Base-by-base conservation (phyloP, 2,329 filamentous ascomycete species). In the Plectosphaerella sp. region DNA sequence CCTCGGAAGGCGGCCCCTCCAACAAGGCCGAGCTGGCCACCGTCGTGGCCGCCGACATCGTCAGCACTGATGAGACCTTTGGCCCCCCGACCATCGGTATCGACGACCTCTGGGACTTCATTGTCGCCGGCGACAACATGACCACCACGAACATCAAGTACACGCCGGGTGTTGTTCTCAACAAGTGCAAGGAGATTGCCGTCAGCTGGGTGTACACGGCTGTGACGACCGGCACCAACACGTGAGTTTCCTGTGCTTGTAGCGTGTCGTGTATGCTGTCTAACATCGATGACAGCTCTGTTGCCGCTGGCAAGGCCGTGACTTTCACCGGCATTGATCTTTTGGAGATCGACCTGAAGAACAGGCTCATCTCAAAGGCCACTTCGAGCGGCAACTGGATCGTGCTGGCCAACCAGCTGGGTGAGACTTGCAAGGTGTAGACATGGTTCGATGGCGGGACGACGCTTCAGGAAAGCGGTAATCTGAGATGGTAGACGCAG, bases 21-120 rank as follows among this genome's bases (percentile, higher is more conserved):
- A 36, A 37, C 53, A 49, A 55, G 35, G 20, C 12, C n/a, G 20
- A 55, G 1, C 39, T 55, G 4, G 53, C 51, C 14, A 43, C 48
- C 1, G 50, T 55, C 20, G 53, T 53, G 12, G 25, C 51, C 1
- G 15, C 6, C 4, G 24, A 53, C 6, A n/a, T 55, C 39, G 33
- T 22, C 8, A 55, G 53, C 51, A 47, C 47, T 39, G 51, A 55
- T 25, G 45, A 51, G 4, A 50, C 53, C 3, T 53, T 51, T n/a
- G 48, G 51, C 1, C n/a, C 28, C 1, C 53, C 53, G 0, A 48
- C 45, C 1, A 12, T 46, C 18, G 22, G 42, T 0, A 47, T 55
- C 8, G 51, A 55, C 20, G 16, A 45, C 9, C 41, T 55, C 41
- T 53, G 53, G 53, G 45, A 35, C 14, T 24, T 18, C 18, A 8